phyloP scores from a whole-genome alignment of 352 stramenopile species.

The Phytopythium sindhum region DNA sequence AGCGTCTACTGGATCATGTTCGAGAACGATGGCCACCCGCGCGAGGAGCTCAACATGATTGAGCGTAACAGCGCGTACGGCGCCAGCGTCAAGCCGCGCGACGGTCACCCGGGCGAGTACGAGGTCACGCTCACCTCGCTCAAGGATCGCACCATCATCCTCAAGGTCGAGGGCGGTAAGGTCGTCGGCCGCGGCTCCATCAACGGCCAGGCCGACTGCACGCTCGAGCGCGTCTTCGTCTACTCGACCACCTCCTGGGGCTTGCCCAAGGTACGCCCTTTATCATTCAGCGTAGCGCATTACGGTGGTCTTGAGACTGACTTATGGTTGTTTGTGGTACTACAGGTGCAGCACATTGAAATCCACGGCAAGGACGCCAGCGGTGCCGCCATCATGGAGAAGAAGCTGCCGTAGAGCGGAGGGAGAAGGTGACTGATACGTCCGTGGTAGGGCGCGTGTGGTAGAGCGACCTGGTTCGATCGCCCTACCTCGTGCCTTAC shows the following conservation, averaged over 20 bases:
- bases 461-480: neutral
- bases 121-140: conserved; percentile 77
- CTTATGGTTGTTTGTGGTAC: neutral
- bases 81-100: conserved; percentile 61
- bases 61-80: conserved; percentile 86
- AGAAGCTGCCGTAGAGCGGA: conserved; percentile 70
- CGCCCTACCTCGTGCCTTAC: neutral
- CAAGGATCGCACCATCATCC: conserved; percentile 76
- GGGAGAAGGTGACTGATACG: neutral
- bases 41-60: conserved; percentile 86
- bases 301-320: too few relatives aligned
- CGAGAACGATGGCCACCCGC: conserved; percentile 75
- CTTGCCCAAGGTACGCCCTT: conserved; percentile 59
- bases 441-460: too few relatives aligned
- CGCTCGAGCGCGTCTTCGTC: conserved; percentile 79
- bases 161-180: conserved; percentile 78
- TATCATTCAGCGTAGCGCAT: too few relatives aligned
- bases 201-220: conserved; percentile 69
- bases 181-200: conserved; percentile 62
- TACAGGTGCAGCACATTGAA: conserved; percentile 81
- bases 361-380: conserved; percentile 73
- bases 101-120: conserved; percentile 66
- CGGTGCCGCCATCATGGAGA: conserved; percentile 76
- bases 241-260: conserved; percentile 84
- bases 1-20: conserved; percentile 91